Evolutionary conservation across 164 flowering plant genomes (phyloP), one percentile per base, ranked within the genome.

Genomic region (Vitis riparia): DNA sequence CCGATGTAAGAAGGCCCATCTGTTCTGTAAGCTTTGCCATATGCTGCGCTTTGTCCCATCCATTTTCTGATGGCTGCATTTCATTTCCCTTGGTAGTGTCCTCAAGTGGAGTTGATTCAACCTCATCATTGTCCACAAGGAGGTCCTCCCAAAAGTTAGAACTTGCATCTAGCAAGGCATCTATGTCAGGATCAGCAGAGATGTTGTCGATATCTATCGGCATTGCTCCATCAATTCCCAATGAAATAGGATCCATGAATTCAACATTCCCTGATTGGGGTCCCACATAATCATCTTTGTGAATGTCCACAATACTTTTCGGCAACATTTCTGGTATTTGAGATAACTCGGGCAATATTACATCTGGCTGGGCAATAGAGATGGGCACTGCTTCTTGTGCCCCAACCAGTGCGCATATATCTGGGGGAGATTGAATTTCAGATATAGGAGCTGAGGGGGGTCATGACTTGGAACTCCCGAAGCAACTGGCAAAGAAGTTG

Each of bases 1-100:
- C 87, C 14, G 97, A 86, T 11, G 81, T 61, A 13, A 90, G 92
- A 73, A 78, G 87, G 19, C 91, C 94, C 97, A 91, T 89, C 74
- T 88, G 88, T 77, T 89, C 88, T 0, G 97, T 91, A n/a, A 94
- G 88, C 72, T 79, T 81, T 17, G 88, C 89, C 91, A 94, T 72
- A 64, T 78, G 62, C 72, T 87, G 84, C n/a, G 70, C 16, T 57
- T 82, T 88, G 56, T 75, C 75, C 93, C 89, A 84, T 65, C 85
- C 91, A 57, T 87, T 89, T 63, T 77, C 88, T 61, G 57, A 51
- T 15, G 74, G 77, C 61, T 80, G 79, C n/a, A 2, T 69, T 47
- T 78, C 86, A 30, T 49, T 72, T 68, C 55, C 83, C 32, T 68
- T 71, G 12, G 68, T 37, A 58, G 55, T 23, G 57, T 60, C 84